Evolutionary conservation across 2,329 filamentous ascomycete species (phyloP).

Genomic region (Pseudocercospora eumusae): DNA sequence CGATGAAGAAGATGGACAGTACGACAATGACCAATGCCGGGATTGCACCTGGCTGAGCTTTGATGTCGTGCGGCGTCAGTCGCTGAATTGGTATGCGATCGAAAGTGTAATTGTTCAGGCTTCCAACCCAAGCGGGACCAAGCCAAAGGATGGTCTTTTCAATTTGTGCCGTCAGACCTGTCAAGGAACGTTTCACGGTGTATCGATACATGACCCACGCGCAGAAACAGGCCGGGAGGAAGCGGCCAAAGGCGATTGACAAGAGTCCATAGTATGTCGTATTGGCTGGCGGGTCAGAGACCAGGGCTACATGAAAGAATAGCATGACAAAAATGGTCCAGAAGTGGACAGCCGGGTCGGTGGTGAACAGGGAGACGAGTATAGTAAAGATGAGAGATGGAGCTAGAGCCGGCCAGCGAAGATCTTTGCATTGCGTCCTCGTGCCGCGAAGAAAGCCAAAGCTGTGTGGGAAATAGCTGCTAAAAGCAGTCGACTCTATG

Average conservation of each 20-base stretch:
- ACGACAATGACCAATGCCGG: constrained; percentile 79
- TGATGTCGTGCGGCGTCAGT: constrained; percentile 84
- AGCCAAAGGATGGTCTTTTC: constrained; percentile 92
- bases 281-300: constrained; percentile 78
- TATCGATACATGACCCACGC: constrained; percentile 85
- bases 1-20: constrained; percentile 66
- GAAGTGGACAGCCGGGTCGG: constrained; percentile 78
- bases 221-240: constrained; percentile 83
- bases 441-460: constrained; percentile 73
- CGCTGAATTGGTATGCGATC: constrained; percentile 90
- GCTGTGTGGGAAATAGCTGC: constrained; percentile 85
- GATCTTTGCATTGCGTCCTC: constrained; percentile 68
- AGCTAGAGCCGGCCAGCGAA: constrained; percentile 79
- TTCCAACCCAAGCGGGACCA: constrained; percentile 85
- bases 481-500: constrained; percentile 75
- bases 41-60: constrained; percentile 84
- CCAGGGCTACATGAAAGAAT: constrained; percentile 88
- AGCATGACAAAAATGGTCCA: constrained; percentile 77
- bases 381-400: constrained; percentile 79
- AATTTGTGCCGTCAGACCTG: constrained; percentile 74
- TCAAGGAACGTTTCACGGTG: constrained; percentile 72
- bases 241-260: constrained; percentile 75
- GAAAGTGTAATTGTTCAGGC: constrained; percentile 92
- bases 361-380: constrained; percentile 77
- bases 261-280: constrained; percentile 67